Evolutionary conservation across 805 yeast genomes (phyloP), one percentile per base, ranked within the genome.

Genomic region (Ogataea pignaliae): DNA sequence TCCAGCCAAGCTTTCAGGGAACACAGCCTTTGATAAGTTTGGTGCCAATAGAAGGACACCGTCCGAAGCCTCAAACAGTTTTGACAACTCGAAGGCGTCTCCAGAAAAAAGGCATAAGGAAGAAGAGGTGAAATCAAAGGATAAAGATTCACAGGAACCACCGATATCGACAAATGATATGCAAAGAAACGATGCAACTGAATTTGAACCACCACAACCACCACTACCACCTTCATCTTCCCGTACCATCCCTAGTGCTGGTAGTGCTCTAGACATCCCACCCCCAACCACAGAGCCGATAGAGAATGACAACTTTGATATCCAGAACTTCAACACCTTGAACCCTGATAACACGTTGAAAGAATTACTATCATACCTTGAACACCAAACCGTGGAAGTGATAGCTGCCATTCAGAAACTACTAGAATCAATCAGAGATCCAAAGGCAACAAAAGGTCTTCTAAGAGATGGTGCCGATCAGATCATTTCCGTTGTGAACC

Each of bases 381-480:
- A 91, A 62, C 96, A 88, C 64, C 96, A 90, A 66, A 90, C 97
- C 0, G 90, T 87, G 14, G 85, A 85, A 56, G 97, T 91, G 2
- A 90, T 91, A 39, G 78, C 89, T 12, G 87, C 96, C 0, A 90
- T 90, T 53, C 97, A 90, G 60, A 78, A 85, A 15, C 72, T 91
- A 48, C 72, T 91, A 46, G 78, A 81, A 3, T 80, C 91, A 0
- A 86, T 86, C 54, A 85, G 85, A 63, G 78, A 79, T 53, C 87
- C 88, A 15, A 81, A 84, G 56, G 81, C 88, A 1, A 83, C 88
- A 0, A 79, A 83, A 51, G 89, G 88, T 2, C 83, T 79, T 44
- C 72, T 91, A 53, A 74, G 90, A 50, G 73, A 69, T 1, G 85
- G 86, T 38, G 84, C 96, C 1, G 68, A 67, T 47, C 88, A 86